A percentile compares a stretch with the other conserved stretches of the same genome.
phyloP scores from a whole-genome alignment of 75 land plant genomes.

The Picea sitchensis region DNA sequence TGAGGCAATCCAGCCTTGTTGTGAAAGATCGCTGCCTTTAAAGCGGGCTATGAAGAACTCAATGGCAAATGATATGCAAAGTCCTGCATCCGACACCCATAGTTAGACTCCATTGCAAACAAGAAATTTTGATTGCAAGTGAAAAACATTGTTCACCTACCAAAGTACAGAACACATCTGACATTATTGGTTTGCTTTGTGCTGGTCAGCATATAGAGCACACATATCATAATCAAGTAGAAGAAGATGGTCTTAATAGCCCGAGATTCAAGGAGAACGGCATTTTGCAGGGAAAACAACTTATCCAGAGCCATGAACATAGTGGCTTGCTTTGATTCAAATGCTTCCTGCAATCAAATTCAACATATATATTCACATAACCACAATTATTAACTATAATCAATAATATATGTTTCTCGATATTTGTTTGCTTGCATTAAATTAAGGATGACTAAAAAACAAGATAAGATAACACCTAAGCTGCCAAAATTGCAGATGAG shows the following conservation, averaged over 20 bases:
- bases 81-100: conserved; percentile 30
- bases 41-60: conserved; percentile 43
- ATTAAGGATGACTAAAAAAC: background rate
- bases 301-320: conserved; percentile 69
- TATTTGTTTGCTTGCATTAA: background rate
- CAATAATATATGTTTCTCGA: background rate
- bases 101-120: background rate
- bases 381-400: background rate
- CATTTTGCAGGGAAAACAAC: conserved; percentile 67
- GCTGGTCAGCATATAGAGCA: conserved; percentile 76
- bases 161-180: conserved; percentile 58
- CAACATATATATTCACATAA: background rate
- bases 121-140: background rate
- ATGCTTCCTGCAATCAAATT: conserved; percentile 42
- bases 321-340: conserved; percentile 57
- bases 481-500: conserved; percentile 59
- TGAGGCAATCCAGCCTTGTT: conserved; percentile 29
- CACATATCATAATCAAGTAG: conserved; percentile 44
- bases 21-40: conserved; percentile 14
- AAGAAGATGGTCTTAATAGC: conserved; percentile 58
- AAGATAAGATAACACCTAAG: conserved; percentile 46
- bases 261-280: conserved; percentile 64
- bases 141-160: conserved; percentile 19
- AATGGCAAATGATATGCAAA: conserved; percentile 42
- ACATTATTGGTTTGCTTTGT: conserved; percentile 70